These are phyloP conservation scores for Bryum argenteum DNA, from an alignment of 225 moss, liverwort and hornwort genomes.

Conservation along the genomic window DNA sequence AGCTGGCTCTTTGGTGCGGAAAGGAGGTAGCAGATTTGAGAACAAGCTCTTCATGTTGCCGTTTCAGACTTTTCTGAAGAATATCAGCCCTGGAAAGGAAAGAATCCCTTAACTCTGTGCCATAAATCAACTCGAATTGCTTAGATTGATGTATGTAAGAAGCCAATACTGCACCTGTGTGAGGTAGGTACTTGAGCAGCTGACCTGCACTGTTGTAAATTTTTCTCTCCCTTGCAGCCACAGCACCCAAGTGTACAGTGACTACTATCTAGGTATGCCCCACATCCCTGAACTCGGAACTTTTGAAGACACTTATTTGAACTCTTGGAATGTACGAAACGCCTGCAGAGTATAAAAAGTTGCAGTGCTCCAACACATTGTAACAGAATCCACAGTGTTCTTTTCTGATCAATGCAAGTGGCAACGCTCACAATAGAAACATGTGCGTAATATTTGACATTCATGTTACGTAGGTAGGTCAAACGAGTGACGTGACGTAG, in stretches of 20 bases:
- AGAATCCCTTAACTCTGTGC: conserved; percentile 26
- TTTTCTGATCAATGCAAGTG: too few species aligned
- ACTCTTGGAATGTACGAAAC: too few species aligned
- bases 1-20: conserved; percentile 50
- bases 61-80: conserved; percentile 67
- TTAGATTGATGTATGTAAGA: conserved; percentile 21
- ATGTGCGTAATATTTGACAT: too few species aligned
- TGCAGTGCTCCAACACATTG: too few species aligned
- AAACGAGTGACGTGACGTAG: too few species aligned
- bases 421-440: too few species aligned
- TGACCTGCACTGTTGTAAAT: conserved; percentile 26
- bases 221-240: conserved; percentile 20
- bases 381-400: too few species aligned
- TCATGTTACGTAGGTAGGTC: too few species aligned
- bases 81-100: conserved; percentile 53
- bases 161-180: neutral
- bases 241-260: conserved; percentile 23
- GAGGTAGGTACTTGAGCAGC: conserved; percentile 28
- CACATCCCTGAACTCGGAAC: conserved; percentile 15
- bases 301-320: neutral
- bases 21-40: conserved; percentile 60
- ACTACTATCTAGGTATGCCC: conserved; percentile 21
- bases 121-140: conserved; percentile 14
- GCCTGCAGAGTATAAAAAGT: too few species aligned
- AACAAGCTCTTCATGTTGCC: conserved; percentile 76